Base-by-base conservation (phyloP, 306 rosid species). In the Astragalus glycyphyllos region DNA sequence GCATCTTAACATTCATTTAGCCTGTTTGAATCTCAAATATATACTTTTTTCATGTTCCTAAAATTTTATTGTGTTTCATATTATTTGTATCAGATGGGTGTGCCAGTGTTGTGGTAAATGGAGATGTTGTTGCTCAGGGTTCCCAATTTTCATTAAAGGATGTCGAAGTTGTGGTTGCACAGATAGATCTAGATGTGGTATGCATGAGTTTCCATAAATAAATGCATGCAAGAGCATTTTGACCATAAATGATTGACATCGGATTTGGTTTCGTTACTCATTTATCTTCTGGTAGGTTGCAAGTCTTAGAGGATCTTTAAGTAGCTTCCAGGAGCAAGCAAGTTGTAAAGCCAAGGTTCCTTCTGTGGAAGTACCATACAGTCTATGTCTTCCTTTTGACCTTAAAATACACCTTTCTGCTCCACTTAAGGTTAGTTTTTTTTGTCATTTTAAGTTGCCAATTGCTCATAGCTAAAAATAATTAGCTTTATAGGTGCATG, bases 261-360 rank as follows among this genome's bases (percentile, higher is more conserved):
- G 8, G 63, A 64, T 71, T 77, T 34, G 61, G 62, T 69, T 66
- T 32, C 31, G 51, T 59, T 16, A 59, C 42, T 37, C 49, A 9
- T 65, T 54, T 78, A 31, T 68, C 47, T 71, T 23, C 69, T 77
- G 80, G 62, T 84, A 94, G 99, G 99, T 94, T 72, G 88, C 96
- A 57, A 94, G 97, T 73, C 92, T 94, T 34, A 84, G 99, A 89
- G 97, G 99, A 57, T 94, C 99, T 46, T 46, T 94, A 74, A 91
- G 99, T 70, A 89, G 95, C 86, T 94, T 94, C 78, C 99, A 91
- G 82, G 97, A 94, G 85, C 99, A 91, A 83, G 99, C 97, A 77
- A 91, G 99, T 83, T 85, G 90, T 81, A 94, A 94, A 86, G 80
- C 62, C 46, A 83, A 34, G 65, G 95, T 89, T 81, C 85, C 95